Percentiles rank a stretch among this genome's conserved stretches.
Evolutionary conservation across 257 asterid genomes (phyloP).

Genomic region (Nicotiana benthamiana): DNA sequence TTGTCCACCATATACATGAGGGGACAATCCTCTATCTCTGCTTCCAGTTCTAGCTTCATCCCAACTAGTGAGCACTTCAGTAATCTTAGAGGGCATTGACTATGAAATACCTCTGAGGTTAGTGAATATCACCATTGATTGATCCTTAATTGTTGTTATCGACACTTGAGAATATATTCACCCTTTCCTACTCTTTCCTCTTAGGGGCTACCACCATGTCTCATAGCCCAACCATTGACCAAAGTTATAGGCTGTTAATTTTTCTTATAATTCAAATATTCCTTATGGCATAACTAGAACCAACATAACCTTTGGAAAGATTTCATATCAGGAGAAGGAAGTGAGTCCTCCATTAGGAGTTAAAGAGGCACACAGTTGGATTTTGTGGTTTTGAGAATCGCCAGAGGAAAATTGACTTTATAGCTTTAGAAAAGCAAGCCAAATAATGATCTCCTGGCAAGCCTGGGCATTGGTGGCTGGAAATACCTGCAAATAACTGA

Average conservation of each 20-base stretch:
- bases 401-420: background rate
- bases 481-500: background rate
- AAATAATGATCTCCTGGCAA: background rate
- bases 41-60: too few species aligned
- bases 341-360: background rate
- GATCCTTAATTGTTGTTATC: background rate
- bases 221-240: background rate
- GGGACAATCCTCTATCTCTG: too few species aligned
- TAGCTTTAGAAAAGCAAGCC: background rate
- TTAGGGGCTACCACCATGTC: background rate
- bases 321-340: background rate
- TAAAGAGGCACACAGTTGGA: background rate
- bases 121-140: background rate
- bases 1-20: too few species aligned
- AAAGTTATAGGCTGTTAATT: background rate
- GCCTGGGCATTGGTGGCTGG: background rate
- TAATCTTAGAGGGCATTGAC: too few species aligned
- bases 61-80: too few species aligned
- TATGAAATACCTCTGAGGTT: too few species aligned
- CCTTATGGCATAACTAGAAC: background rate
- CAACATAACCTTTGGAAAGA: background rate
- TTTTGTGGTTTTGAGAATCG: background rate
- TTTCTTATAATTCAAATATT: background rate
- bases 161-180: background rate
- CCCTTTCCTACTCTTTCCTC: constrained; percentile 2